Evolutionary conservation across 495 filamentous ascomycete species (phyloP).

Genomic region (Penicillium odoratum): DNA sequence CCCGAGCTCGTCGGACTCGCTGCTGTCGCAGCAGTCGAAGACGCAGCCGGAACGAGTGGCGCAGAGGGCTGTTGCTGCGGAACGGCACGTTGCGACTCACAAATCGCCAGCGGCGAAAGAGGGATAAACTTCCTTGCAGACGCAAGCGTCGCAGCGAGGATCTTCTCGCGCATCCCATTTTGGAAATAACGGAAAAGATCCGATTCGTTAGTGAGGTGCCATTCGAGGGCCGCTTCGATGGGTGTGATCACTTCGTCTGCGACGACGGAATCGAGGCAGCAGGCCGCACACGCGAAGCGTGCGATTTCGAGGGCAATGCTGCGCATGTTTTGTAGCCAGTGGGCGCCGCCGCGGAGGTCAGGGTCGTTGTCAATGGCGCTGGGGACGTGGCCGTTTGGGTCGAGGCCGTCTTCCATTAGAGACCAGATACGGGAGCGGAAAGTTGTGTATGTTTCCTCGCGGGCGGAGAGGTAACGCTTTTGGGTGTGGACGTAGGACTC

Average conservation of each 20-base stretch:
- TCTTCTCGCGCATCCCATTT: constrained; percentile 33
- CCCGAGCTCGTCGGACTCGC: constrained; percentile 9
- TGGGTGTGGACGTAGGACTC: constrained; percentile 39
- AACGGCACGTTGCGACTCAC: constrained; percentile 43
- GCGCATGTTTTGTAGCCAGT: constrained; percentile 43
- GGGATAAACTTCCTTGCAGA: constrained; percentile 40
- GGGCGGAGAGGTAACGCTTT: constrained; percentile 36
- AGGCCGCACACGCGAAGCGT: constrained; percentile 42
- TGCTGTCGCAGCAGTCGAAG: constrained; percentile 2
- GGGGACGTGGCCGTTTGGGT: constrained; percentile 21
- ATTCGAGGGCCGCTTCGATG: constrained; percentile 39
- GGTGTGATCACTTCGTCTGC: constrained; percentile 40
- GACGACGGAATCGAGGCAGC: constrained; percentile 31
- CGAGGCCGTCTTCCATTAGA: constrained; percentile 43
- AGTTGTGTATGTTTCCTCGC: constrained; percentile 38
- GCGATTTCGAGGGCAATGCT: constrained; percentile 48
- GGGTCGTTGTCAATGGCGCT: constrained; percentile 16
- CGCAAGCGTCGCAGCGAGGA: constrained; percentile 33
- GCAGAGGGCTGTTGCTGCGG: constrained; percentile 15
- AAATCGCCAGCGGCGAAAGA: constrained; percentile 47
- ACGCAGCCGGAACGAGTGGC: neutral
- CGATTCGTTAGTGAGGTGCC: constrained; percentile 41
- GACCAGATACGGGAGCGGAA: constrained; percentile 46
- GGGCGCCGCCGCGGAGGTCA: constrained; percentile 30
- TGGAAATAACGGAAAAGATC: constrained; percentile 39